Evolutionary conservation across 202 grass and related monocot genomes (phyloP).

Genomic region (Hordeum pubiflorum): DNA sequence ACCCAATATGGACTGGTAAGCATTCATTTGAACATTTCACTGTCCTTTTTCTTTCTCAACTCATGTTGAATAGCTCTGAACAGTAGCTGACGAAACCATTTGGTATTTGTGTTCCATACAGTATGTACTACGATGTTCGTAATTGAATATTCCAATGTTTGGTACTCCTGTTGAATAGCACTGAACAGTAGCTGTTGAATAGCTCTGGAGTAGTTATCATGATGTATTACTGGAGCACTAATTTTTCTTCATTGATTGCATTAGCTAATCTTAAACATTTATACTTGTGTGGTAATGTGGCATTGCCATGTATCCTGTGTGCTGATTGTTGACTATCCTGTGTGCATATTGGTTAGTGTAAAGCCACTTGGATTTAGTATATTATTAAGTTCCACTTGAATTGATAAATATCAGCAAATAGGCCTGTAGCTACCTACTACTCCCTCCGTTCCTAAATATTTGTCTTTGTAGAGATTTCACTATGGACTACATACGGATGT

Average conservation of each 20-base stretch:
- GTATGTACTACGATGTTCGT: conserved; percentile 5
- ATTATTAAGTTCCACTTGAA: neutral
- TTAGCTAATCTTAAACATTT: neutral
- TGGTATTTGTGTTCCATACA: neutral
- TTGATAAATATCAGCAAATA: neutral
- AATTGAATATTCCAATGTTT: neutral
- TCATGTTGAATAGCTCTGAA: neutral
- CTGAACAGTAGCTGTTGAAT: too few species aligned
- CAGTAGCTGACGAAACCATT: neutral
- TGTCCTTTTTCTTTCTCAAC: neutral
- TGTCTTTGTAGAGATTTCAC: too few species aligned
- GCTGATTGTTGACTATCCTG: neutral
- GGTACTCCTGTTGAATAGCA: neutral
- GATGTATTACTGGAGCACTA: neutral
- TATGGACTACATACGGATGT: too few species aligned
- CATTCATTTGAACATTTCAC: neutral
- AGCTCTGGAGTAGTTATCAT: neutral
- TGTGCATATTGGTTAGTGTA: neutral
- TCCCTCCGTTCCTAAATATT: too few species aligned
- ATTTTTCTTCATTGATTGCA: neutral
- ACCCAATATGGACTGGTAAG: conserved; percentile 84
- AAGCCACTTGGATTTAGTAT: conserved; percentile 5
- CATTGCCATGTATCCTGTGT: too few species aligned
- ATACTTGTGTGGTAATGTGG: neutral
- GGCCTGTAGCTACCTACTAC: neutral